Evolutionary conservation across 148 eudicot species (phyloP).

Genomic region (Mesembryanthemum crystallinum): DNA sequence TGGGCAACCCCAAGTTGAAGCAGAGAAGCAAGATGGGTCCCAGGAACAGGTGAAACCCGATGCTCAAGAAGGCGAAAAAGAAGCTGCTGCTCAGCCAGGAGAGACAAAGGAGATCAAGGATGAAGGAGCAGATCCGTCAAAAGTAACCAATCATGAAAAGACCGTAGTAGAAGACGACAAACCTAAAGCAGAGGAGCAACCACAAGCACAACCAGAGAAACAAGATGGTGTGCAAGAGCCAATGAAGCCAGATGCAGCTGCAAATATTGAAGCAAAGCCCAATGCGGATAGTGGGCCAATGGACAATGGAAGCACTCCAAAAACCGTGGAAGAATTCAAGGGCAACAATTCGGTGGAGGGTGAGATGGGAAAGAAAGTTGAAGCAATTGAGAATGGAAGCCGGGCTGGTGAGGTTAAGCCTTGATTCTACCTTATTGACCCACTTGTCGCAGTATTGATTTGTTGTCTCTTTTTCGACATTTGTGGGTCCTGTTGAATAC

Average conservation of each 20-base stretch:
- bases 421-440: constrained; percentile 20
- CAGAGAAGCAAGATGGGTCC: constrained; percentile 13
- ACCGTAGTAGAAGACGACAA: constrained; percentile 20
- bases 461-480: constrained; percentile 10
- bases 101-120: constrained; percentile 17
- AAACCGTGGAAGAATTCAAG: constrained; percentile 24
- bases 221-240: constrained; percentile 26
- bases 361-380: constrained; percentile 27
- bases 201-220: constrained; percentile 24
- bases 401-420: constrained; percentile 36
- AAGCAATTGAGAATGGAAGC: constrained; percentile 40
- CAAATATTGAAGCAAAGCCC: constrained; percentile 25
- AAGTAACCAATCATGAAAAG: constrained; percentile 16
- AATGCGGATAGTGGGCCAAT: constrained; percentile 24
- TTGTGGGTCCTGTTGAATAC: constrained; percentile 18
- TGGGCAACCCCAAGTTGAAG: constrained; percentile 1
- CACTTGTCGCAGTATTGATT: background rate
- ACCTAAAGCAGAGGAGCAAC: constrained; percentile 26
- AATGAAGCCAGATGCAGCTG: constrained; percentile 28
- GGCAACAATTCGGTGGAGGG: constrained; percentile 25
- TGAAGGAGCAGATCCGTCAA: constrained; percentile 23
- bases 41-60: constrained; percentile 11
- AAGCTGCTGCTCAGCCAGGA: constrained; percentile 26
- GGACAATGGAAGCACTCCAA: constrained; percentile 22
- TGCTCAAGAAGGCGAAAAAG: constrained; percentile 26